phyloP scores from a whole-genome alignment of 2,329 filamentous ascomycete species.

The Ascosphaera apis region DNA sequence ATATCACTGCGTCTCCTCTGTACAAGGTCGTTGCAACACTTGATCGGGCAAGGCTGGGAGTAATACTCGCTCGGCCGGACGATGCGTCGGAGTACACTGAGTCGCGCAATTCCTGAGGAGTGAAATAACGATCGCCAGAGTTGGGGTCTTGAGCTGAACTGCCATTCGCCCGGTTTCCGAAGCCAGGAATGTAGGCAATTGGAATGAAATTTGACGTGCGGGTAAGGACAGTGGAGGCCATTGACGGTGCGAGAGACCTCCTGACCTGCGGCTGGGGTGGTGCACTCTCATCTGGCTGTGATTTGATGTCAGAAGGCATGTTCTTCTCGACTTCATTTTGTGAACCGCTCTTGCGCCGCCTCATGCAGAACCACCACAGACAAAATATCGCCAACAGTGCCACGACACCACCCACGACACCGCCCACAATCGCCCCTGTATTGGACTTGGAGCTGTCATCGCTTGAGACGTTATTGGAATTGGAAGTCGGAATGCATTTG shows the following conservation, averaged over 20 bases:
- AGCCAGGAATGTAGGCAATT: conserved; percentile 94
- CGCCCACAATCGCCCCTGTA: conserved; percentile 70
- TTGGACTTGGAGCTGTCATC: conserved; percentile 31
- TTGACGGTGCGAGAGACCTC: conserved; percentile 66
- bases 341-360: conserved; percentile 44
- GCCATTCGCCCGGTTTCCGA: conserved; percentile 62
- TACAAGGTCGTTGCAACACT: conserved; percentile 89
- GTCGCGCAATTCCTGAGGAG: conserved; percentile 71
- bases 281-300: conserved; percentile 25
- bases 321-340: conserved; percentile 26
- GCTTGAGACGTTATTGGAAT: conserved; percentile 7
- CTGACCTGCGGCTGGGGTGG: conserved; percentile 17
- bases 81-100: conserved; percentile 71
- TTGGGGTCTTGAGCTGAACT: conserved; percentile 50
- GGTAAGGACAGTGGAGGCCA: conserved; percentile 86
- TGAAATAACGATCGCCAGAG: conserved; percentile 39
- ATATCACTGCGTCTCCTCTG: conserved; percentile 70
- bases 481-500: conserved; percentile 26
- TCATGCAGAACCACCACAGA: conserved; percentile 73
- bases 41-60: conserved; percentile 23
- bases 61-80: conserved; percentile 27
- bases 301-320: conserved; percentile 29
- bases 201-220: conserved; percentile 97
- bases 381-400: conserved; percentile 53
- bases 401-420: conserved; percentile 66